These are phyloP conservation scores for Malassezia equina DNA, from an alignment of 1,284 basidiomycete genomes.

Conservation along the genomic window DNA sequence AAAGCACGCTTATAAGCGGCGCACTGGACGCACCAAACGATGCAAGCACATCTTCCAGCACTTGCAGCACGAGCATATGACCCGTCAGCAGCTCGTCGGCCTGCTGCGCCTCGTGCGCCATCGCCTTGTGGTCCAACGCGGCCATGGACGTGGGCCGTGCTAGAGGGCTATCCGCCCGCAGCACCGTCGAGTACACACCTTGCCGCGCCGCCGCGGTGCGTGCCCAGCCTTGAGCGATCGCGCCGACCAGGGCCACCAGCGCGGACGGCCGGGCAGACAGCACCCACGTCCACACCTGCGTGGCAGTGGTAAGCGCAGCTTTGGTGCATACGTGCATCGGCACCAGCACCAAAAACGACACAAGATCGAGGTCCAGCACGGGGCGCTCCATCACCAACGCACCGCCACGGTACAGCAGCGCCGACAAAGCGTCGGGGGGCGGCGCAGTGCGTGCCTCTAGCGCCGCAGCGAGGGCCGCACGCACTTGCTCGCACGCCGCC, in stretches of 20 bases:
- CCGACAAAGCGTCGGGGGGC: conserved; percentile 58
- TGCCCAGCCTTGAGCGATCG: conserved; percentile 78
- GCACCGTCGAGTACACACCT: conserved; percentile 49
- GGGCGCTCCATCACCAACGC: conserved; percentile 47
- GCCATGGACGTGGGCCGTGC: conserved; percentile 74
- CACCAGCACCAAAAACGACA: conserved; percentile 76
- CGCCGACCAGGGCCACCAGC: conserved; percentile 67
- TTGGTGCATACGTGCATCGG: conserved; percentile 86
- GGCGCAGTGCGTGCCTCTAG: conserved; percentile 54
- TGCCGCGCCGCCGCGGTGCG: conserved; percentile 66
- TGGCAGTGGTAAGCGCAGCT: conserved; percentile 69
- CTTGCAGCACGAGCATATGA: conserved; percentile 72
- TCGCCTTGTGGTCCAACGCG: conserved; percentile 74
- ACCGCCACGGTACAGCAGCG: conserved; percentile 76
- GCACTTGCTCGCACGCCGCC: conserved; percentile 48
- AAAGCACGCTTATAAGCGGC: conserved; percentile 61
- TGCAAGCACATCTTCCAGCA: conserved; percentile 85
- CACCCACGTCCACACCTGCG: conserved; percentile 94
- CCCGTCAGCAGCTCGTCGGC: conserved; percentile 63
- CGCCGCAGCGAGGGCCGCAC: conserved; percentile 53
- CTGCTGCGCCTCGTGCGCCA: conserved; percentile 62
- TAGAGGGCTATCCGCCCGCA: conserved; percentile 68
- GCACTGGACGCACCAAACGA: conserved; percentile 79
- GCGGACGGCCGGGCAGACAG: conserved; percentile 73
- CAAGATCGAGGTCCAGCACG: conserved; percentile 66